Conservation (phyloP, 2,329 filamentous ascomycete genomes). For the Neurospora sp. region DNA sequence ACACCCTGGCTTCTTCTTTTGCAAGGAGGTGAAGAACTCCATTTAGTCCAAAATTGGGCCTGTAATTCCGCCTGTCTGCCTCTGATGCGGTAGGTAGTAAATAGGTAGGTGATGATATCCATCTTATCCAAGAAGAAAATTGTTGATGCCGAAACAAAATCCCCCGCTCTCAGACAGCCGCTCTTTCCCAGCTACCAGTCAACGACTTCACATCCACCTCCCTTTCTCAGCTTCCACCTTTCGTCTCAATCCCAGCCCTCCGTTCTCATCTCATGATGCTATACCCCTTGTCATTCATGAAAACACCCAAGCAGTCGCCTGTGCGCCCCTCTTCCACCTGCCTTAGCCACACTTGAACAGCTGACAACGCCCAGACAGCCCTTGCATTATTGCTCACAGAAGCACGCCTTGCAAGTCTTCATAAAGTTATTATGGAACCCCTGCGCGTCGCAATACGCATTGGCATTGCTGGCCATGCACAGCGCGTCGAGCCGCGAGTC, state of each 20-base stretch:
- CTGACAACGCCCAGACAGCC: background rate
- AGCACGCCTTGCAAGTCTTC: conserved; percentile 9
- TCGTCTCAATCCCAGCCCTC: background rate
- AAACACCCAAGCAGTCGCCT: too few species aligned
- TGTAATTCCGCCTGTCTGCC: too few species aligned
- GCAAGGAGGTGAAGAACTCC: too few species aligned
- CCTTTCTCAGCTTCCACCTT: too few species aligned
- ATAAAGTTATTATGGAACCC: conserved; percentile 13
- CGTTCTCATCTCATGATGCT: background rate
- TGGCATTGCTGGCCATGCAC: conserved; percentile 9
- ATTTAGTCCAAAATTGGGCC: background rate
- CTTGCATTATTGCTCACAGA: conserved; percentile 1
- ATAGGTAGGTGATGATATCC: background rate
- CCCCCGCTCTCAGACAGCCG: background rate
- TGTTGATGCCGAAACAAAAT: background rate
- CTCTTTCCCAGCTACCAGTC: background rate
- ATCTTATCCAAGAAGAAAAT: background rate
- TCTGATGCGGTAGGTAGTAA: background rate
- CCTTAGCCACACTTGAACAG: too few species aligned
- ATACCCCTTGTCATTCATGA: too few species aligned
- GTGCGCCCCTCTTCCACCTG: too few species aligned
- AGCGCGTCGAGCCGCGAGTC: conserved; percentile 5
- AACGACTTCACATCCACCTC: background rate
- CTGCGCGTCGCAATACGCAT: conserved; percentile 10
- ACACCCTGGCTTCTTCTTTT: background rate